Evolutionary conservation across 495 filamentous ascomycete genomes (phyloP), one percentile per base, ranked within the genome.

Genomic region (Mycothermus thermophilus): DNA sequence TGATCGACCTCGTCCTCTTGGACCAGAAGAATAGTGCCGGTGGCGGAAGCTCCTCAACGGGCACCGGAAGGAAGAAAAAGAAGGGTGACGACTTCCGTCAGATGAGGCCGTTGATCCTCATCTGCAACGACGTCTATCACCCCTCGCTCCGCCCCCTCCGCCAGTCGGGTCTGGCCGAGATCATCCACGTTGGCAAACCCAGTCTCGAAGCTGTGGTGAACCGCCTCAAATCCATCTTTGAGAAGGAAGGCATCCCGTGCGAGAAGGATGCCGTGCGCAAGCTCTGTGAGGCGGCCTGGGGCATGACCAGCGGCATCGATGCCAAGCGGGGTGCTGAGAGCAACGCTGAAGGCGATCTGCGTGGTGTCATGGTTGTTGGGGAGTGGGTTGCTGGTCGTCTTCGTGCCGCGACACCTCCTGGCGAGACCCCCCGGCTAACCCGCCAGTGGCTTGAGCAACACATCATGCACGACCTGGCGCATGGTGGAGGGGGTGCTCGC

Each of bases 71-170:
- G 5, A 49, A 42, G 23, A 74, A 66, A 39, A 68, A 72, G 57
- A 84, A 79, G 48, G 77, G 76, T 0, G 84, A 94, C 43, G 74
- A 74, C 25, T 97, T 96, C 54, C 71, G 77, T 18, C 70, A 94
- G 34, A 69, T 87, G 57, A 72, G 90, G 30, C 90, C 90, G 0
- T 64, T 97, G 22, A 84, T 97, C 38, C 58, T 95, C 18, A 85
- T 97, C 38, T 97, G 90, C 67, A 97, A 97, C 41, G 90, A 97
- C 57, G 71, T 94, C n/a, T 97, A 97, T 53, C 83, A 92, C 47
- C 72, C 90, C 15, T 82, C 85, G 35, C 68, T 97, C 17, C 73
- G 83, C 8, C 83, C 81, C 13, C 69, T 97, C 12, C 73, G 90
- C 18, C 76, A 82, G 35, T 83, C 83, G 0, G 74, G 68, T 12